phyloP scores from a whole-genome alignment of 2,329 filamentous ascomycete genomes.

The Paecilomyces sp. region DNA sequence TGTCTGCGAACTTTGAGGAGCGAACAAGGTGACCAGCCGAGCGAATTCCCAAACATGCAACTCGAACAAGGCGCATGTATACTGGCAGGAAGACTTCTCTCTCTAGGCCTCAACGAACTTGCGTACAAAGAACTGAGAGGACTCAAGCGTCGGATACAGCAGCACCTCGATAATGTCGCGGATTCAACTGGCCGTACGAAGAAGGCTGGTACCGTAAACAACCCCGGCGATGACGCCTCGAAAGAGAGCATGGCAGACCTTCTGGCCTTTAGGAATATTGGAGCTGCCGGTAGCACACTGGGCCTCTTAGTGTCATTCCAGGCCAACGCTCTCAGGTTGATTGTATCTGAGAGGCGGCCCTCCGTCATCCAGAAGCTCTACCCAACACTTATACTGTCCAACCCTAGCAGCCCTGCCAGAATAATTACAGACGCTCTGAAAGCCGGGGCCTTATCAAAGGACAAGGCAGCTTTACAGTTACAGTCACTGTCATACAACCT shows the following conservation, averaged over 20 bases:
- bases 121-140: conserved; percentile 34
- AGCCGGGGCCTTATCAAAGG: conserved; percentile 24
- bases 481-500: conserved; percentile 36
- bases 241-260: conserved; percentile 33
- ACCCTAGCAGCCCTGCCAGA: conserved; percentile 30
- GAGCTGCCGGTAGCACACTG: conserved; percentile 17
- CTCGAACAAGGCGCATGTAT: conserved; percentile 38
- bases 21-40: conserved; percentile 15
- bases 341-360: conserved; percentile 25
- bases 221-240: conserved; percentile 16
- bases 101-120: conserved; percentile 32
- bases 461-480: conserved; percentile 38
- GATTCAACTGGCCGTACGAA: background rate
- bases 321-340: conserved; percentile 31
- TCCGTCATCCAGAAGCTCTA: conserved; percentile 24
- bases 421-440: conserved; percentile 32
- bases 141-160: conserved; percentile 30
- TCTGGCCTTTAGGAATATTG: conserved; percentile 25
- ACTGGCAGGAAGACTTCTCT: conserved; percentile 33
- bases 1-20: conserved; percentile 29
- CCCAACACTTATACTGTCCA: conserved; percentile 24
- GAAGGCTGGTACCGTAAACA: background rate
- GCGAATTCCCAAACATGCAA: conserved; percentile 25
- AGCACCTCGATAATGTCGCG: conserved; percentile 16
- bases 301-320: conserved; percentile 33